Percentiles rank a stretch among this genome's conserved stretches.
phyloP scores from a whole-genome alignment of 2,329 filamentous ascomycete species.

The Talaromyces islandicus region DNA sequence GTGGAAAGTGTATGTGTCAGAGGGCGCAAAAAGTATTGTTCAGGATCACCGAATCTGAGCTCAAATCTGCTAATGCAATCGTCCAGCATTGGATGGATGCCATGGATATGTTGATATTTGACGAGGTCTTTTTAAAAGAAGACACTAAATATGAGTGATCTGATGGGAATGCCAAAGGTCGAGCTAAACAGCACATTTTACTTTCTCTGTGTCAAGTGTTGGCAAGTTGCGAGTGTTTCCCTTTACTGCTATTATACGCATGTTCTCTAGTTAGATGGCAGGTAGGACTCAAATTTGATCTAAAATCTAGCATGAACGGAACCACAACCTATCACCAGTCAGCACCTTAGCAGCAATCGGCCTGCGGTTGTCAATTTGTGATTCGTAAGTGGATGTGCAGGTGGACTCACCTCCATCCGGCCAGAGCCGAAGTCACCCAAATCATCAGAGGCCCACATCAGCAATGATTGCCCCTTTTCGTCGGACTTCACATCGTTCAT shows the following conservation, averaged over 20 bases:
- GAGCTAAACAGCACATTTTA: background rate
- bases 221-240: background rate
- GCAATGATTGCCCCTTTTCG: background rate
- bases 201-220: background rate
- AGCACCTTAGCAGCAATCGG: too few relatives aligned
- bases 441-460: background rate
- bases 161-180: background rate
- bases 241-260: background rate
- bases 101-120: background rate
- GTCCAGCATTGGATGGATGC: background rate
- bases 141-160: background rate
- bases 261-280: background rate
- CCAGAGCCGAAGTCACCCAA: background rate
- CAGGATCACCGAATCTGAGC: background rate
- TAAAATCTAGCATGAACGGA: background rate
- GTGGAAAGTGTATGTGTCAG: background rate
- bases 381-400: background rate
- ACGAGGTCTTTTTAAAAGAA: background rate
- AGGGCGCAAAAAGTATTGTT: background rate
- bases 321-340: too few relatives aligned
- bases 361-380: background rate
- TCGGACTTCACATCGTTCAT: background rate
- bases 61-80: background rate
- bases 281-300: background rate
- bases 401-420: too few relatives aligned